These are phyloP conservation scores for Daucus carota DNA, from an alignment of 129 eudicot species.

Conservation along the genomic window DNA sequence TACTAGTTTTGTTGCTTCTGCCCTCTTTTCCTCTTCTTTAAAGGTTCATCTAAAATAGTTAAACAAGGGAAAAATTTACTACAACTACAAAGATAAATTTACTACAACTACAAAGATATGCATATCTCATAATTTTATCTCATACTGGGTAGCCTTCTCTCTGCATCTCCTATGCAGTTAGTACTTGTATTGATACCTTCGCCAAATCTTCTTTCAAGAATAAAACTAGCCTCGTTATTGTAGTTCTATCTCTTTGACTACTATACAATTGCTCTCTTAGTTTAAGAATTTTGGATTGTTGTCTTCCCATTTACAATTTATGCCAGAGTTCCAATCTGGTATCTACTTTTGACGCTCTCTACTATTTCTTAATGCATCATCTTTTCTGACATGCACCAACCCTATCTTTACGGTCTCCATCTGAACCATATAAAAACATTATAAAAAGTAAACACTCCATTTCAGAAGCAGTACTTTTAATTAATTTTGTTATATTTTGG, in stretches of 20 bases:
- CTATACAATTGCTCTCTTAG: background rate
- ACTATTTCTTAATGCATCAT: background rate
- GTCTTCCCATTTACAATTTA: background rate
- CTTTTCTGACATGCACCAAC: background rate
- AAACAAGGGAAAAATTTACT: background rate
- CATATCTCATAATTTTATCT: background rate
- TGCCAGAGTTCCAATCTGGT: background rate
- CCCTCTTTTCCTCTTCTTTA: background rate
- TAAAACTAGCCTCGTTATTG: background rate
- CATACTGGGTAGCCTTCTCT: background rate
- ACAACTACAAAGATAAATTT: background rate
- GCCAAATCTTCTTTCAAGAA: background rate
- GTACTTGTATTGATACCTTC: background rate
- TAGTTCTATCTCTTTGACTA: background rate
- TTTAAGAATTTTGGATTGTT: background rate
- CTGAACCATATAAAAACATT: background rate
- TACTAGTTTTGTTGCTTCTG: background rate
- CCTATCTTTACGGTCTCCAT: background rate
- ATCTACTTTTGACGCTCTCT: background rate
- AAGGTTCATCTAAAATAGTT: background rate
- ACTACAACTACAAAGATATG: background rate
- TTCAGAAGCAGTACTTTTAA: background rate
- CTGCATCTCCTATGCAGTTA: background rate
- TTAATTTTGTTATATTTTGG: slow-evolving; percentile 25
- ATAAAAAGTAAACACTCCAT: background rate